Base-by-base conservation (phyloP, 768 basidiomycete genomes). In the Guyanaporus albipodus region DNA sequence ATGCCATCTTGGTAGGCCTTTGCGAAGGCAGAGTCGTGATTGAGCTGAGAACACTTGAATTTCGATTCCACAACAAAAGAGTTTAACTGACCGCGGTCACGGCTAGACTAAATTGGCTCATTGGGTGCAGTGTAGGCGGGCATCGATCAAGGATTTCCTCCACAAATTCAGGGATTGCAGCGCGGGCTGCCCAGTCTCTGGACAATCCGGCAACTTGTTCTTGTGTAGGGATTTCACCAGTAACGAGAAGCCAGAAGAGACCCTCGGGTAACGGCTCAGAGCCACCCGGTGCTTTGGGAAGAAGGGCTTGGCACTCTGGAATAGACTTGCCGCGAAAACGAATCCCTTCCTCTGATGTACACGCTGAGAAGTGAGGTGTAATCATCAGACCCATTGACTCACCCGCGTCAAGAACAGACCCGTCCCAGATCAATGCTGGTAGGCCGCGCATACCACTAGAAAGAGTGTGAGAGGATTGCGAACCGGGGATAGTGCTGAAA, bases 261-360 rank as follows among this genome's bases (percentile, higher is more conserved):
- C 78, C 87, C 67, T 96, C 93, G 3, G 93, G 93, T 43, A 96
- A 81, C 44, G 93, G 93, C 66, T 96, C 93, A 14, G 80, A 75
- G 44, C 93, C 93, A 53, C 86, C 82, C 56, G 86, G 78, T 46
- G 88, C 94, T 66, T 89, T 94, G 50, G 95, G 95, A 21, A 98
- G 83, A 39, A 83, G 77, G 44, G 80, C 76, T 70, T 91, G 84
- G 65, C 84, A 83, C 63, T 96, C 93, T 33, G 90, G 88, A 62
- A 95, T 95, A 46, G 91, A 91, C 70, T 89, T 90, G 50, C 92
- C 94, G 66, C 94, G 89, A 84, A 98, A 98, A 56, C 95, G 91
- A 62, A 97, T 98, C 48, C 95, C 95, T 75, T 96, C 93, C 63
- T 94, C 89, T 88, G 57, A 8, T 52, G 40, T 19, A 28, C 35